Percentiles rank a stretch among this genome's conserved stretches.
Evolutionary conservation across 2,329 filamentous ascomycete genomes (phyloP).

Genomic region (Aureobasidium sp.): DNA sequence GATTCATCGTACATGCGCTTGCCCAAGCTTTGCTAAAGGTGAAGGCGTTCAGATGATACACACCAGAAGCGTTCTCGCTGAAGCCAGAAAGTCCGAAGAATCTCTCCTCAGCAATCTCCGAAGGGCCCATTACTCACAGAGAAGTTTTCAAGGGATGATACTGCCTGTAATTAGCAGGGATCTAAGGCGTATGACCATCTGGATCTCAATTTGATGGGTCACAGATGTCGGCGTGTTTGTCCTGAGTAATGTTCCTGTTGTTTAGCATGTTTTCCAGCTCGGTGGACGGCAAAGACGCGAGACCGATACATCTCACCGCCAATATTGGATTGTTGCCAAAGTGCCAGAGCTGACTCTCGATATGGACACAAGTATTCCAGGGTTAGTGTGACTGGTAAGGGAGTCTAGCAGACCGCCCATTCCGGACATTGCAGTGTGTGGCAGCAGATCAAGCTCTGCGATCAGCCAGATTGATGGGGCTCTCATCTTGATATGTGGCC

Average conservation of each 20-base stretch:
- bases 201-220: background rate
- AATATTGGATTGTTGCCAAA: background rate
- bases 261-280: background rate
- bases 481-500: background rate
- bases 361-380: background rate
- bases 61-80: background rate
- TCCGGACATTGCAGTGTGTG: background rate
- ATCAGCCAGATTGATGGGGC: background rate
- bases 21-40: background rate
- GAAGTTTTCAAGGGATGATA: background rate
- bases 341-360: background rate
- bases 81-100: background rate
- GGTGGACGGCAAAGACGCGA: background rate
- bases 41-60: background rate
- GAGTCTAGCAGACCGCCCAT: background rate
- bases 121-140: background rate
- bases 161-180: background rate
- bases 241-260: background rate
- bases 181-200: background rate
- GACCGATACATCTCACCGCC: background rate
- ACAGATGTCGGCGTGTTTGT: background rate
- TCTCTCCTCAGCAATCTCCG: conserved; percentile 12
- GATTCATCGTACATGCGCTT: background rate
- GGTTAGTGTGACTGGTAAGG: background rate
- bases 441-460: background rate